These are phyloP conservation scores for Phialemonium atrogriseum DNA, from an alignment of 2,329 filamentous ascomycete genomes.

Conservation along the genomic window DNA sequence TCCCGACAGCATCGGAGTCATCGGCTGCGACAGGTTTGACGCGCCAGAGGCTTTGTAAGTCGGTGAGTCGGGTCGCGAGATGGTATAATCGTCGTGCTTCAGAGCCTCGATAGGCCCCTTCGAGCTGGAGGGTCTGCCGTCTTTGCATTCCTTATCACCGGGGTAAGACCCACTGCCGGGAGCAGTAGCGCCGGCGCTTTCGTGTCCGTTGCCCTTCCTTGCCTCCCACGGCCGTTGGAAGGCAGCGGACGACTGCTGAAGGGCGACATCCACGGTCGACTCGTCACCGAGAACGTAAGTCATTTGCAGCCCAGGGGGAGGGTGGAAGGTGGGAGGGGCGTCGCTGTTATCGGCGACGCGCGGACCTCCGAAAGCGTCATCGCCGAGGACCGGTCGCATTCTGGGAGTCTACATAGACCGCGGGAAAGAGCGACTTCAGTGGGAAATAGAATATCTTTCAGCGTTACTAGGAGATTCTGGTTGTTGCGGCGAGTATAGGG, in stretches of 20 bases:
- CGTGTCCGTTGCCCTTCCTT: not conserved
- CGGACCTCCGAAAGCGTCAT: conserved; percentile 31
- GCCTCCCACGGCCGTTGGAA: conserved; percentile 10
- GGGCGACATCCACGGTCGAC: conserved; percentile 33
- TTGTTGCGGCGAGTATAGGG: no score
- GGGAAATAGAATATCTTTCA: no score
- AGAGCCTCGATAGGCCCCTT: conserved; percentile 20
- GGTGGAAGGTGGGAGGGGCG: conserved; percentile 21
- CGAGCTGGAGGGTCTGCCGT: not conserved
- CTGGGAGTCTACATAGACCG: conserved; percentile 9
- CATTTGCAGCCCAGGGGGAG: conserved; percentile 33
- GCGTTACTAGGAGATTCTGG: no score
- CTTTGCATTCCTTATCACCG: conserved; percentile 1
- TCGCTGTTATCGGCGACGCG: conserved; percentile 30
- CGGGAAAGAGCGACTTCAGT: no score
- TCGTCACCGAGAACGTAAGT: conserved; percentile 45
- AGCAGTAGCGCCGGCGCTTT: not conserved
- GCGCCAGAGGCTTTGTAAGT: conserved; percentile 6
- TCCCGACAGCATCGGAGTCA: conserved; percentile 35
- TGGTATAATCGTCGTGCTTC: conserved; percentile 20
- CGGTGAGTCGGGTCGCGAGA: conserved; percentile 16
- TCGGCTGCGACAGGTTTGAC: conserved; percentile 30
- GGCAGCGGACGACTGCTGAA: conserved; percentile 19
- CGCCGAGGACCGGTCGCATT: conserved; percentile 39
- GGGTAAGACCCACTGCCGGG: not conserved